Evolutionary conservation across 1,284 basidiomycete genomes (phyloP).

Genomic region (Filobasidium uniguttulatum): DNA sequence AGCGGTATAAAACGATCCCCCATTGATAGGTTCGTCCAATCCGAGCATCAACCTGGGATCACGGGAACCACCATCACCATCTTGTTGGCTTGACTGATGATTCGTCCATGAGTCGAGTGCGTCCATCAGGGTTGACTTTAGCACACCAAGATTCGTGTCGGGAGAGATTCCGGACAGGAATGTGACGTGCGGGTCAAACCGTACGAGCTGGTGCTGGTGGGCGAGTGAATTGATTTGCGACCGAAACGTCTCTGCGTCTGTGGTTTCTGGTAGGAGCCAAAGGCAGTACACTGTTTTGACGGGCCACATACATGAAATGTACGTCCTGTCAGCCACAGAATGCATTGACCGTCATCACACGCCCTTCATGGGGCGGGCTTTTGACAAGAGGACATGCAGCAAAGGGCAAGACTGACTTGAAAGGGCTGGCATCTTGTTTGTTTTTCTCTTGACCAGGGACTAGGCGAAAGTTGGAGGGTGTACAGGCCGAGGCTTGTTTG

Average conservation of each 20-base stretch:
- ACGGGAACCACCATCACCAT: neutral
- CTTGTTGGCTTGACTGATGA: neutral
- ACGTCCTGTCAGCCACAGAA: too few relatives aligned
- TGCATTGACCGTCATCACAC: too few relatives aligned
- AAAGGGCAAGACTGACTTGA: neutral
- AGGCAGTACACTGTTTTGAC: neutral
- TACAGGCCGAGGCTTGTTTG: neutral
- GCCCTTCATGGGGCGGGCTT: too few relatives aligned
- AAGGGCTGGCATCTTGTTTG: neutral
- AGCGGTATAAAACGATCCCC: neutral
- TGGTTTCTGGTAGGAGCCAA: neutral
- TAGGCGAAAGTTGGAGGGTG: neutral
- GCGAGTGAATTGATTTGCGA: neutral
- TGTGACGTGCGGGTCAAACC: neutral
- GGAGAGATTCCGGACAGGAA: neutral
- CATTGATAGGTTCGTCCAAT: neutral
- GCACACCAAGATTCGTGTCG: too few relatives aligned
- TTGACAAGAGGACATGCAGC: too few relatives aligned
- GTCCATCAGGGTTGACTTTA: neutral
- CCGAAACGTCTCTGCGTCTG: neutral
- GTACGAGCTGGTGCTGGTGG: neutral
- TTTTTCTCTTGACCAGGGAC: neutral
- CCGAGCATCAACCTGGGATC: neutral
- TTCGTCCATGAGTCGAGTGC: neutral
- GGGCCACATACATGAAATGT: neutral